A percentile compares a stretch with the other conserved stretches of the same genome.
phyloP scores from a whole-genome alignment of 768 basidiomycete species.

The Kwoniella sp. region DNA sequence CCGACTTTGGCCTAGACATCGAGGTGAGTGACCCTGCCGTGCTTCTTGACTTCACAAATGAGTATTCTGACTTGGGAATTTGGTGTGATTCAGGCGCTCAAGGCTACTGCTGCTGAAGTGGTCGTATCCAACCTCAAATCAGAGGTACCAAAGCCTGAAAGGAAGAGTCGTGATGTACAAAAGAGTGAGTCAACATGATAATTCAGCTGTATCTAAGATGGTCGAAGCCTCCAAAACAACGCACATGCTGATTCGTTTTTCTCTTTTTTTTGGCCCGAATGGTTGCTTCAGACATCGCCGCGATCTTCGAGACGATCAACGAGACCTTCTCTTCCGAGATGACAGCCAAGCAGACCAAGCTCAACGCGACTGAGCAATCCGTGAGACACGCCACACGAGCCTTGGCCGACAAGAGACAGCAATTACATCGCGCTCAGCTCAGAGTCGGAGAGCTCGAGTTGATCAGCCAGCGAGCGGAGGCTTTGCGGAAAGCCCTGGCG shows the following conservation, averaged over 20 bases:
- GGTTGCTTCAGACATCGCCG: conserved; percentile 74
- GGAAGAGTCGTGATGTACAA: conserved; percentile 69
- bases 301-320: conserved; percentile 77
- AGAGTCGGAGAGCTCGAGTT: conserved; percentile 79
- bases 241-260: not conserved
- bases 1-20: conserved; percentile 91
- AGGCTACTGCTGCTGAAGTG: conserved; percentile 65
- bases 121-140: conserved; percentile 73
- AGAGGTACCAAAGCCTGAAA: conserved; percentile 73
- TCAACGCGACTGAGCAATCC: conserved; percentile 84
- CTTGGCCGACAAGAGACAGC: conserved; percentile 84
- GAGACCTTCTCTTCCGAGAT: conserved; percentile 81
- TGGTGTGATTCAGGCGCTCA: conserved; percentile 44
- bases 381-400: conserved; percentile 86
- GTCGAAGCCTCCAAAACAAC: not conserved
- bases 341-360: conserved; percentile 77
- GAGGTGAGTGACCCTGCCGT: conserved; percentile 64
- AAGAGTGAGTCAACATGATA: conserved; percentile 56
- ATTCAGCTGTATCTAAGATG: not conserved
- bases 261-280: not conserved
- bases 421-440: conserved; percentile 74
- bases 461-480: conserved; percentile 74
- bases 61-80: not conserved
- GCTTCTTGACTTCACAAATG: not conserved
- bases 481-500: conserved; percentile 83